Conservation (phyloP, 2,329 filamentous ascomycete genomes). For the Aspergillus ruber region DNA sequence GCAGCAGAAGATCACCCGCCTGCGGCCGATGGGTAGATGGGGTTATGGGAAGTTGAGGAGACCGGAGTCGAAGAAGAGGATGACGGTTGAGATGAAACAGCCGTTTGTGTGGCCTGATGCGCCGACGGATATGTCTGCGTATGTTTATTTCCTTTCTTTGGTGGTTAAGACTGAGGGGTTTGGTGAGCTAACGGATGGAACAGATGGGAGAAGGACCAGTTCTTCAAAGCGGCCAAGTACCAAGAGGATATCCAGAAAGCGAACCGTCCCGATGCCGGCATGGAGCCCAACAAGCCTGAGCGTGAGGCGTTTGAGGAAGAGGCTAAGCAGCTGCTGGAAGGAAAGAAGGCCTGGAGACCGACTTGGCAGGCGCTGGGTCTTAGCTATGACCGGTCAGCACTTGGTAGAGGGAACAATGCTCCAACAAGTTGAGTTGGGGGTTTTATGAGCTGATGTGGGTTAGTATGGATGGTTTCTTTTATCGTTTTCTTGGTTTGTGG, state of each 20-base stretch:
- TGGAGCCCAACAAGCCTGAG: constrained; percentile 31
- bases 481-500: no score
- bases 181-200: constrained; percentile 8
- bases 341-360: constrained; percentile 56
- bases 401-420: constrained; percentile 11
- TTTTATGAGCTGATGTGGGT: no score
- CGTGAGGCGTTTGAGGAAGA: constrained; percentile 49
- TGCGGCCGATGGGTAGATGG: constrained; percentile 28
- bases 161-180: background rate
- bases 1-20: constrained; percentile 55
- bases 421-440: constrained; percentile 4
- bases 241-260: constrained; percentile 37
- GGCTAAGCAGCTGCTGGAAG: constrained; percentile 57
- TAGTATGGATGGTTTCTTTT: no score
- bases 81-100: constrained; percentile 83
- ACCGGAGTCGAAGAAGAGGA: constrained; percentile 72
- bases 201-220: constrained; percentile 59
- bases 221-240: constrained; percentile 47
- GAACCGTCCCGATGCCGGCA: constrained; percentile 28
- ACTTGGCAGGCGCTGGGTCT: constrained; percentile 41
- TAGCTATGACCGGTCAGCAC: constrained; percentile 27
- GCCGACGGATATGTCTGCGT: constrained; percentile 57
- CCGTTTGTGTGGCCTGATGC: constrained; percentile 82
- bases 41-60: constrained; percentile 58
- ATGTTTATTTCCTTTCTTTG: constrained; percentile 25